Evolutionary conservation across 2,329 filamentous ascomycete genomes (phyloP).

Genomic region (Phaeosphaeria sp.): DNA sequence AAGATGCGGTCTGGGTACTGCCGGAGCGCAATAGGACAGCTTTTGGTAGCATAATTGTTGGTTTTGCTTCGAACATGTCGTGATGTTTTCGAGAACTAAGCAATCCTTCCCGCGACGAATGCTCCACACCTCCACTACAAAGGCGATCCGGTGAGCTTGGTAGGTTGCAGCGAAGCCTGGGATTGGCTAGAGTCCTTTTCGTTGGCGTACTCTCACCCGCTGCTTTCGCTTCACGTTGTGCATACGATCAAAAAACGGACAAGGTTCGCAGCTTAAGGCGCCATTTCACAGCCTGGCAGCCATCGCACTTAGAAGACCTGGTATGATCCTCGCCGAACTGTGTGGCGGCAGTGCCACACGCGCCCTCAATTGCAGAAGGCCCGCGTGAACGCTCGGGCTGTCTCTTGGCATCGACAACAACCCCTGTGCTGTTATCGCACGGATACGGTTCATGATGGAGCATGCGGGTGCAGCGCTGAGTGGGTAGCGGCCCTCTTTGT

Average conservation of each 20-base stretch:
- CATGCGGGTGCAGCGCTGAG: not conserved
- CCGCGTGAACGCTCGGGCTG: constrained; percentile 5
- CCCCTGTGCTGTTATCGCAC: constrained; percentile 2
- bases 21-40: constrained; percentile 16
- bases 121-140: not conserved
- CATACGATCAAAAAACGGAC: constrained; percentile 11
- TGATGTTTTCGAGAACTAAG: not conserved
- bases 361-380: not conserved
- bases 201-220: not conserved
- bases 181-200: not conserved
- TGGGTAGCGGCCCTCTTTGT: not conserved
- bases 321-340: not conserved
- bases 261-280: constrained; percentile 13
- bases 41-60: not conserved
- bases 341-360: not conserved
- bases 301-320: not conserved
- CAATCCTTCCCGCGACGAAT: not conserved
- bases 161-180: not conserved
- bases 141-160: not conserved
- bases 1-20: constrained; percentile 9
- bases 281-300: not conserved
- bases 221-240: not conserved
- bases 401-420: not conserved
- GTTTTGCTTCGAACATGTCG: constrained; percentile 1
- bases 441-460: constrained; percentile 9